Conservation (phyloP, 768 basidiomycete genomes). For the Pluteus cervinus region DNA sequence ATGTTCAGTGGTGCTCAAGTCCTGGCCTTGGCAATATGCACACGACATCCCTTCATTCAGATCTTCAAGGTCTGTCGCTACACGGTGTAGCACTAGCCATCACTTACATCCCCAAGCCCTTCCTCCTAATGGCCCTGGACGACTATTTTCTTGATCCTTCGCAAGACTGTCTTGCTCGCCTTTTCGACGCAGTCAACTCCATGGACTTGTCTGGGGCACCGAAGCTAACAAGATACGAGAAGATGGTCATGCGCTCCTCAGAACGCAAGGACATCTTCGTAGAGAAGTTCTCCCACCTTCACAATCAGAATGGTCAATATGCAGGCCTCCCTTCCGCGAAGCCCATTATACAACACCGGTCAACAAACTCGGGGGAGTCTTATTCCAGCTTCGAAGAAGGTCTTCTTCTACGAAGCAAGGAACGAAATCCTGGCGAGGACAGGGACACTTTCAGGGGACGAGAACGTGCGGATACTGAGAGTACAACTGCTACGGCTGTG, state of each 20-base stretch:
- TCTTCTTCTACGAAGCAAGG: slow-evolving; percentile 39
- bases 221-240: slow-evolving; percentile 72
- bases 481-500: slow-evolving; percentile 23
- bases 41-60: slow-evolving; percentile 89
- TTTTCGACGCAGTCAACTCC: slow-evolving; percentile 91
- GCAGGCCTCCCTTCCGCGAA: slow-evolving; percentile 18
- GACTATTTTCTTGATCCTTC: slow-evolving; percentile 91
- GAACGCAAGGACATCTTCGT: slow-evolving; percentile 90
- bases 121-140: slow-evolving; percentile 89
- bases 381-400: slow-evolving; percentile 70
- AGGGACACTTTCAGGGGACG: slow-evolving; percentile 30
- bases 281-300: slow-evolving; percentile 62
- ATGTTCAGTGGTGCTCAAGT: slow-evolving; percentile 79
- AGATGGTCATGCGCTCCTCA: slow-evolving; percentile 81
- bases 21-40: slow-evolving; percentile 92
- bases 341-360: slow-evolving; percentile 31
- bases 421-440: slow-evolving; percentile 22
- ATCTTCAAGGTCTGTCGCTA: slow-evolving; percentile 74
- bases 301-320: slow-evolving; percentile 16
- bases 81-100: neutral
- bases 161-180: slow-evolving; percentile 80
- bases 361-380: slow-evolving; percentile 54
- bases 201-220: slow-evolving; percentile 85
- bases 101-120: slow-evolving; percentile 49
- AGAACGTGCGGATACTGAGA: slow-evolving; percentile 31